These are phyloP conservation scores for Globisporangium polare DNA, from an alignment of 352 stramenopile species.

Conservation along the genomic window DNA sequence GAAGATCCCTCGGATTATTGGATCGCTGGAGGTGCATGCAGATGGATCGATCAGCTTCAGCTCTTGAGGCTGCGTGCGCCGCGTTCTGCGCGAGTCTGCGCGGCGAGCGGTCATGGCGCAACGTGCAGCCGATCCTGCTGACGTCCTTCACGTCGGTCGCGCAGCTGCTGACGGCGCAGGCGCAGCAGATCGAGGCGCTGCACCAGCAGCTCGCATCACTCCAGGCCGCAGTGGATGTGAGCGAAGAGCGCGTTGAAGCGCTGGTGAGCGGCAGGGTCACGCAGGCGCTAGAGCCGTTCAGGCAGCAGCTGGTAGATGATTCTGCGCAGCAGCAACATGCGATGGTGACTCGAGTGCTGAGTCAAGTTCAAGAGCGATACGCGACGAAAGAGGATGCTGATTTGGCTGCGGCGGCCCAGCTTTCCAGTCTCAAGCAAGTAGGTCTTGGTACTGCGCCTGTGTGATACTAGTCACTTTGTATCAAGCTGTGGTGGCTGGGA, in stretches of 20 bases:
- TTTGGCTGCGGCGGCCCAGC: neutral
- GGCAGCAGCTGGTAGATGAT: neutral
- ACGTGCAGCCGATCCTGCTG: conserved; percentile 52
- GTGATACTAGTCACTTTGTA: too few relatives aligned
- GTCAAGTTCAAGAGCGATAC: neutral
- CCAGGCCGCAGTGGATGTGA: neutral
- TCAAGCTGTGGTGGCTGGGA: neutral
- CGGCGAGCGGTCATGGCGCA: conserved; percentile 53
- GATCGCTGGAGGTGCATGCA: too few relatives aligned
- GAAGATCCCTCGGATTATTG: too few relatives aligned
- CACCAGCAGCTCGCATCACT: conserved; percentile 7
- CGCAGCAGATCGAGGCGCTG: conserved; percentile 18
- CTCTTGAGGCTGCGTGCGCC: too few relatives aligned
- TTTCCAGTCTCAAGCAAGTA: neutral
- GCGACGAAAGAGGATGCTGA: neutral
- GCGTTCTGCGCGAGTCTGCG: conserved; percentile 24
- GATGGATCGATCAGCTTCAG: neutral
- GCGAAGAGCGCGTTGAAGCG: neutral
- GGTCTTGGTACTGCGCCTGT: neutral
- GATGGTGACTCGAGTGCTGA: neutral
- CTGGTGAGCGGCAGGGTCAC: neutral
- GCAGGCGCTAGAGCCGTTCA: neutral
- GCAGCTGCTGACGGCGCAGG: conserved; percentile 35
- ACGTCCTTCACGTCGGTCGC: conserved; percentile 36
- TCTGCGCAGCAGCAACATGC: neutral